Percentiles rank a stretch among this genome's conserved stretches.
These are phyloP conservation scores for Aspergillus carbonarius DNA, from an alignment of 2,329 filamentous ascomycete species.

Conservation along the genomic window DNA sequence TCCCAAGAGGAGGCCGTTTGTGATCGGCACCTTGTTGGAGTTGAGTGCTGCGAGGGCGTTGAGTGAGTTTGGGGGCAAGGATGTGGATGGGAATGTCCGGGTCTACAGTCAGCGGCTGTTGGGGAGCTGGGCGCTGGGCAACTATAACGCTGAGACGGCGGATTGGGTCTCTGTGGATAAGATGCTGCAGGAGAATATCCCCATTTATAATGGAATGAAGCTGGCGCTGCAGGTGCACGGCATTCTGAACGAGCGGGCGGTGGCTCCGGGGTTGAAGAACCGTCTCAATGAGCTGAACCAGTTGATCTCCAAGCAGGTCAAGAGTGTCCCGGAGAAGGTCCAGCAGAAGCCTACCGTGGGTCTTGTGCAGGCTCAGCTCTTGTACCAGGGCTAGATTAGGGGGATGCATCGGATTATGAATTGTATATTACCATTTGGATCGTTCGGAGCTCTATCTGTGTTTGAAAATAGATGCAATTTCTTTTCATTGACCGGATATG, in stretches of 20 bases:
- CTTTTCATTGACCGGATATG: slow-evolving; percentile 6
- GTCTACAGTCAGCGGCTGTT: slow-evolving; percentile 41
- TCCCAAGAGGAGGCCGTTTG: slow-evolving; percentile 40
- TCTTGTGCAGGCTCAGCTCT: slow-evolving; percentile 17
- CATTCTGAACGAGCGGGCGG: slow-evolving; percentile 24
- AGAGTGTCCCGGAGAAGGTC: slow-evolving; percentile 19
- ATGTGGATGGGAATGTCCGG: slow-evolving; percentile 41
- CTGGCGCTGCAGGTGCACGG: slow-evolving; percentile 37
- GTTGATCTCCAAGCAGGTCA: slow-evolving; percentile 44
- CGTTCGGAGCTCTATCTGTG: slow-evolving; percentile 20
- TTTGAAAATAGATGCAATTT: slow-evolving; percentile 19
- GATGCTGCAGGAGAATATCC: slow-evolving; percentile 33
- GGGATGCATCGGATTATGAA: slow-evolving; percentile 7
- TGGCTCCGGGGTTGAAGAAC: slow-evolving; percentile 26
- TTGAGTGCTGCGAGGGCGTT: slow-evolving; percentile 45
- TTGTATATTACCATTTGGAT: slow-evolving; percentile 27
- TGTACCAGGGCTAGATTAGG: slow-evolving; percentile 13
- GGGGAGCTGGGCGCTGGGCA: slow-evolving; percentile 30
- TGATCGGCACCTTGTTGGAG: slow-evolving; percentile 46
- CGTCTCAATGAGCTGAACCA: slow-evolving; percentile 49
- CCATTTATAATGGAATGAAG: slow-evolving; percentile 45
- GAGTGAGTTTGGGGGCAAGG: slow-evolving; percentile 38
- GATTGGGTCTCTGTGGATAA: slow-evolving; percentile 22
- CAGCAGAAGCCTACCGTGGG: slow-evolving; percentile 21
- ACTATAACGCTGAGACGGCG: slow-evolving; percentile 22